Conservation (phyloP, 306 rosid genomes). For the Castanospermum australe region DNA sequence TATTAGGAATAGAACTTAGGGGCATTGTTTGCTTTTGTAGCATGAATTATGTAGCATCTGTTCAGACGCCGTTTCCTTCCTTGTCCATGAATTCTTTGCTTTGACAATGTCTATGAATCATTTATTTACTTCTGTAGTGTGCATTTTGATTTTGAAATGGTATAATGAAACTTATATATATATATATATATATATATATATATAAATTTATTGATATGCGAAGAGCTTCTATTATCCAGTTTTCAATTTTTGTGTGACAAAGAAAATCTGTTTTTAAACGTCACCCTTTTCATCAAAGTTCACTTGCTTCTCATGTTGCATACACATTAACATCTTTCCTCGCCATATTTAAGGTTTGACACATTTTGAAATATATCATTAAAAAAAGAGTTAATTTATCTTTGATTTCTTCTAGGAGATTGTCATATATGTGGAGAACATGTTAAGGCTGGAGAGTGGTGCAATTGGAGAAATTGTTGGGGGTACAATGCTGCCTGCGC, state of each 20-base stretch:
- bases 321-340: background rate
- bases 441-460: conserved; percentile 80
- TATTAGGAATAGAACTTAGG: background rate
- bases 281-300: background rate
- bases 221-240: background rate
- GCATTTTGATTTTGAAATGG: background rate
- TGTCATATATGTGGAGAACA: conserved; percentile 75
- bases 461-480: conserved; percentile 69
- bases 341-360: background rate
- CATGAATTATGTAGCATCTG: background rate
- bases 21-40: background rate
- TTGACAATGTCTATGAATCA: background rate
- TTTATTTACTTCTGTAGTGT: background rate
- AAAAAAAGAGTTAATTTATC: background rate
- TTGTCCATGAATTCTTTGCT: background rate
- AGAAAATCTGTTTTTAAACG: background rate
- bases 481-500: conserved; percentile 57
- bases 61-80: background rate
- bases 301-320: conserved; percentile 1
- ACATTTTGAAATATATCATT: background rate
- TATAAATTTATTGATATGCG: background rate
- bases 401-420: conserved; percentile 15
- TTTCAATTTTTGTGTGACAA: background rate
- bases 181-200: too few relatives aligned
- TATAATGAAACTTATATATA: background rate